Conservation (phyloP, 805 yeast genomes). For the Candida qinlingensis region DNA sequence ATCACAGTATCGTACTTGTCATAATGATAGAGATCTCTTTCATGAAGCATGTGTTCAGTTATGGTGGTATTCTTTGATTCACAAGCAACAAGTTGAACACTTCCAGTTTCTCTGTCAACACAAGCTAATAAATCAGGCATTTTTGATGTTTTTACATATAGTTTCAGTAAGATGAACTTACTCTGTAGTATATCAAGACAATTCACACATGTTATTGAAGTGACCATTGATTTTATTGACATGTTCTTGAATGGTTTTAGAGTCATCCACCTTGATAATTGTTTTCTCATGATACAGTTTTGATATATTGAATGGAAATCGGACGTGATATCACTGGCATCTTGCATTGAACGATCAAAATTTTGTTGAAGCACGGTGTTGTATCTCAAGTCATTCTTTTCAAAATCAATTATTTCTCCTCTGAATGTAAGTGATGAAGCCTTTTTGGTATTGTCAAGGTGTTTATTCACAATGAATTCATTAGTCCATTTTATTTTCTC, state of each 20-base stretch:
- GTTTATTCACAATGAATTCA: not conserved
- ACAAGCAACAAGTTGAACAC: constrained; percentile 12
- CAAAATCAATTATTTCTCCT: constrained; percentile 19
- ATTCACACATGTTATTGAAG: constrained; percentile 12
- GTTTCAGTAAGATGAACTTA: constrained; percentile 11
- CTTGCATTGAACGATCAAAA: not conserved
- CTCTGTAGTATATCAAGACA: constrained; percentile 16
- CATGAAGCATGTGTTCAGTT: constrained; percentile 5
- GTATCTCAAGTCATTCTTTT: constrained; percentile 14
- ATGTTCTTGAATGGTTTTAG: constrained; percentile 18
- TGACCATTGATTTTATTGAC: constrained; percentile 1
- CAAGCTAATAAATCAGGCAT: constrained; percentile 15
- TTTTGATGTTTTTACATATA: constrained; percentile 7
- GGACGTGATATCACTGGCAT: not conserved
- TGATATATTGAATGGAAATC: constrained; percentile 7
- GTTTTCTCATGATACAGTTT: constrained; percentile 11
- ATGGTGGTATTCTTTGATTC: constrained; percentile 5
- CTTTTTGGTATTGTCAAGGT: not conserved
- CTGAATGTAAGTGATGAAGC: constrained; percentile 5
- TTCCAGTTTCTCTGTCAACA: constrained; percentile 15
- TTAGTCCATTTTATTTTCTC: not conserved
- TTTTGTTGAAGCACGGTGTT: constrained; percentile 3
- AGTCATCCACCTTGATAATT: constrained; percentile 18
- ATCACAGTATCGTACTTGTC: constrained; percentile 3
- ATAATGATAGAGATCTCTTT: constrained; percentile 7